Conservation (phyloP, 225 moss, liverwort and hornwort species). For the Lunularia cruciata region DNA sequence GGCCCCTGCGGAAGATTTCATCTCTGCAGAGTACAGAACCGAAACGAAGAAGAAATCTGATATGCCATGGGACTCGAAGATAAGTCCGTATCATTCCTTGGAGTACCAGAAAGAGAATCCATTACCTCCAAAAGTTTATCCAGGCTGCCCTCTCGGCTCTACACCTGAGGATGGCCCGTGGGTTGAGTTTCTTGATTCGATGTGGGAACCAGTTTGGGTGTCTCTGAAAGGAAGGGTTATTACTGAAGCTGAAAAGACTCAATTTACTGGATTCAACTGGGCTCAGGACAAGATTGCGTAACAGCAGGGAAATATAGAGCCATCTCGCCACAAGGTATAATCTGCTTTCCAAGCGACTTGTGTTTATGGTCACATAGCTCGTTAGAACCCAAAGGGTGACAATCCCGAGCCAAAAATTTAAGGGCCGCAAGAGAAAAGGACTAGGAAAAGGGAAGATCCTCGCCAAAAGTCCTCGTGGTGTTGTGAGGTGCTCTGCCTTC, state of each 20-base stretch:
- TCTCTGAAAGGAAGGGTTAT: constrained; percentile 33
- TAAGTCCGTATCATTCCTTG: constrained; percentile 28
- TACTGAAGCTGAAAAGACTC: constrained; percentile 27
- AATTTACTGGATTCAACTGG: constrained; percentile 36
- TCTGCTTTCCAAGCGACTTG: no score
- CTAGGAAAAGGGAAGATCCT: no score
- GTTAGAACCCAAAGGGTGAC: no score
- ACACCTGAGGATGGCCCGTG: constrained; percentile 44
- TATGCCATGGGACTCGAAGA: constrained; percentile 23
- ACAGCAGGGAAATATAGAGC: no score
- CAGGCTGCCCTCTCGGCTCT: constrained; percentile 35
- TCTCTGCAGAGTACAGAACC: constrained; percentile 23
- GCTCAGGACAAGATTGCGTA: constrained; percentile 29
- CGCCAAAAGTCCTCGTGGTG: no score
- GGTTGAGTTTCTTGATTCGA: constrained; percentile 38
- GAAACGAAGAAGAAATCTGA: constrained; percentile 31
- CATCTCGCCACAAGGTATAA: no score
- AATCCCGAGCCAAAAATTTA: no score
- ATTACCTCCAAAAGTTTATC: constrained; percentile 35
- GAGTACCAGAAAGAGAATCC: constrained; percentile 37
- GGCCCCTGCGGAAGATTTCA: not conserved
- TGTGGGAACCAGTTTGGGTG: constrained; percentile 45
- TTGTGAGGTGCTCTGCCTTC: no score
- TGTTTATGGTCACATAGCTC: no score
- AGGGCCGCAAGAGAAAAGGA: no score